phyloP scores from a whole-genome alignment of 345 rosid species.

The Garcia nutans region DNA sequence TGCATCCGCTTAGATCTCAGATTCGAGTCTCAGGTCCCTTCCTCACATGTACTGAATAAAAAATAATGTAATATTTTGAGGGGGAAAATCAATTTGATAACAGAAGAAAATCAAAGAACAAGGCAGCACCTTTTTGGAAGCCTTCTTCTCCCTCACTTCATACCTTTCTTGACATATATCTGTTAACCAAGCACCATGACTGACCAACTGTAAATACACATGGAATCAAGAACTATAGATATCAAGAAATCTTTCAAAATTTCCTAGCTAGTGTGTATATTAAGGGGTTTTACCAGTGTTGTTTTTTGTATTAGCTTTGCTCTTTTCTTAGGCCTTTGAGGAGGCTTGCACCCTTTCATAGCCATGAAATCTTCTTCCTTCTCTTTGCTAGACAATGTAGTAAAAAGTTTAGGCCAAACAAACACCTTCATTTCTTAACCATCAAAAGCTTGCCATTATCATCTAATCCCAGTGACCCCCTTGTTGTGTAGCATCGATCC shows the following conservation, averaged over 20 bases:
- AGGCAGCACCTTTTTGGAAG: conserved; percentile 73
- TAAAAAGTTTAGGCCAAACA: conserved; percentile 77
- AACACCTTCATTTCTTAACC: conserved; percentile 56
- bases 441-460: conserved; percentile 55
- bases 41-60: too few relatives aligned
- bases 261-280: background rate
- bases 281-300: conserved; percentile 51
- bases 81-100: background rate
- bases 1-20: too few relatives aligned
- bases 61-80: too few relatives aligned
- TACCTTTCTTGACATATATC: conserved; percentile 81
- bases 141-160: conserved; percentile 90
- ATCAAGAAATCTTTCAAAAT: background rate
- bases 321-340: conserved; percentile 91
- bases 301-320: conserved; percentile 85
- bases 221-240: background rate
- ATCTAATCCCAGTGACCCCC: conserved; percentile 72
- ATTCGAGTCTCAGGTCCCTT: too few relatives aligned
- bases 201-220: conserved; percentile 56
- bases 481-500: conserved; percentile 73
- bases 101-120: conserved; percentile 1
- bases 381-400: conserved; percentile 79
- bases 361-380: conserved; percentile 95
- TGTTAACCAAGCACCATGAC: conserved; percentile 92
- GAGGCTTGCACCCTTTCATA: conserved; percentile 91